These are phyloP conservation scores for Saturnispora zaruensis DNA, from an alignment of 805 yeast species.

Conservation along the genomic window DNA sequence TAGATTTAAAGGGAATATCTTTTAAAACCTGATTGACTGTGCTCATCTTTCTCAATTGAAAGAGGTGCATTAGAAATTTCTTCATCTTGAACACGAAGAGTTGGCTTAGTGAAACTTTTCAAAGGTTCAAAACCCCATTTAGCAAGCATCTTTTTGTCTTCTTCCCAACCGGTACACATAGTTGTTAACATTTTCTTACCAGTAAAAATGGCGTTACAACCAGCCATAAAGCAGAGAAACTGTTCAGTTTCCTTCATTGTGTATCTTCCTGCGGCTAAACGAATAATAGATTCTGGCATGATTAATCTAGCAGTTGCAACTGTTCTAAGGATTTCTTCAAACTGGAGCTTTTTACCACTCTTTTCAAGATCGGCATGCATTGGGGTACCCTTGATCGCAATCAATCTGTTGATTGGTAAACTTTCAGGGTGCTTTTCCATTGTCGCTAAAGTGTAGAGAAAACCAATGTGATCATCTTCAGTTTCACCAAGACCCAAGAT, in stretches of 20 bases:
- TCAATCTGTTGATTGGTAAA: slow-evolving; percentile 68
- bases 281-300: slow-evolving; percentile 64
- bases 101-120: slow-evolving; percentile 13
- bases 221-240: slow-evolving; percentile 65
- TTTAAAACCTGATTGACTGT: neutral
- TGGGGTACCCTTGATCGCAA: slow-evolving; percentile 75
- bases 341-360: slow-evolving; percentile 35
- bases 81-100: neutral
- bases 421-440: slow-evolving; percentile 73
- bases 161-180: slow-evolving; percentile 79
- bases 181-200: slow-evolving; percentile 79
- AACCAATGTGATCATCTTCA: slow-evolving; percentile 59
- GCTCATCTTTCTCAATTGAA: neutral
- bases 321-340: slow-evolving; percentile 58
- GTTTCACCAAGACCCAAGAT: slow-evolving; percentile 75
- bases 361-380: slow-evolving; percentile 45
- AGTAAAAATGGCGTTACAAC: slow-evolving; percentile 74
- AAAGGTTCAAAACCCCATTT: slow-evolving; percentile 49
- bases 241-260: slow-evolving; percentile 75
- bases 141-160: slow-evolving; percentile 56
- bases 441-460: slow-evolving; percentile 56
- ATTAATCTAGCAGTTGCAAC: slow-evolving; percentile 67
- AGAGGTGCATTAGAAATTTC: neutral
- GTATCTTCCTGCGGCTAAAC: slow-evolving; percentile 76
- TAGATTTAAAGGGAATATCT: neutral